A percentile compares a stretch with the other conserved stretches of the same genome.
These are phyloP conservation scores for Rhynchosporium agropyri DNA, from an alignment of 2,329 filamentous ascomycete species.

Conservation along the genomic window DNA sequence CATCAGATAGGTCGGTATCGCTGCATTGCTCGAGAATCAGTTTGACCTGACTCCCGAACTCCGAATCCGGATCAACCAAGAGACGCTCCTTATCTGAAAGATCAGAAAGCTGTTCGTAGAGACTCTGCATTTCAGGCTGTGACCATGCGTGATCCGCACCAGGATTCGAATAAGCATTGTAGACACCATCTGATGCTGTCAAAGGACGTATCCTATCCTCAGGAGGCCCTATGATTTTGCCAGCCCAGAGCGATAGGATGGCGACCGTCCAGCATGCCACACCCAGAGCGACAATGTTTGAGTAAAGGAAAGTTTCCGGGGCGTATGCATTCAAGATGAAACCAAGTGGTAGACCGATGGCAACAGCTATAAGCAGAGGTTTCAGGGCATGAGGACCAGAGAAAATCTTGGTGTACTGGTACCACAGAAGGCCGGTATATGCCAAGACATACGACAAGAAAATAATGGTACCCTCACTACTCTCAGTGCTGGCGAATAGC, in stretches of 20 bases:
- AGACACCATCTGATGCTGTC: conserved; percentile 6
- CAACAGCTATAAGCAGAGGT: conserved; percentile 50
- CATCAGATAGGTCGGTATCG: conserved; percentile 12
- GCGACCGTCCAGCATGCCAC: conserved; percentile 55
- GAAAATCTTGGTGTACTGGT: conserved; percentile 52
- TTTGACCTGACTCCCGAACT: conserved; percentile 49
- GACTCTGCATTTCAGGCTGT: conserved; percentile 51
- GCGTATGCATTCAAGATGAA: conserved; percentile 47
- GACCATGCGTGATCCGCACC: conserved; percentile 50
- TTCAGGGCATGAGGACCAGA: conserved; percentile 53
- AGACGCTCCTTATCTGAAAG: conserved; percentile 47
- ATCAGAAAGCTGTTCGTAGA: conserved; percentile 47
- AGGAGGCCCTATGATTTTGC: conserved; percentile 52
- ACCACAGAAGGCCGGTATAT: conserved; percentile 49
- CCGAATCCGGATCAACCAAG: conserved; percentile 47
- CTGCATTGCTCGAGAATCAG: conserved; percentile 39
- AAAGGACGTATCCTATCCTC: conserved; percentile 31
- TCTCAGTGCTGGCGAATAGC: conserved; percentile 49
- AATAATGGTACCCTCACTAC: conserved; percentile 25
- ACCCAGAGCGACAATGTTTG: conserved; percentile 51
- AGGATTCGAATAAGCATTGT: conserved; percentile 33
- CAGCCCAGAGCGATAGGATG: conserved; percentile 50
- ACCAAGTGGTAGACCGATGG: conserved; percentile 51
- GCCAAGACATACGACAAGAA: conserved; percentile 33
- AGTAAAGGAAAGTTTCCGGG: conserved; percentile 46